phyloP scores from a whole-genome alignment of 768 basidiomycete genomes.

The Leccinum disarticulatum region DNA sequence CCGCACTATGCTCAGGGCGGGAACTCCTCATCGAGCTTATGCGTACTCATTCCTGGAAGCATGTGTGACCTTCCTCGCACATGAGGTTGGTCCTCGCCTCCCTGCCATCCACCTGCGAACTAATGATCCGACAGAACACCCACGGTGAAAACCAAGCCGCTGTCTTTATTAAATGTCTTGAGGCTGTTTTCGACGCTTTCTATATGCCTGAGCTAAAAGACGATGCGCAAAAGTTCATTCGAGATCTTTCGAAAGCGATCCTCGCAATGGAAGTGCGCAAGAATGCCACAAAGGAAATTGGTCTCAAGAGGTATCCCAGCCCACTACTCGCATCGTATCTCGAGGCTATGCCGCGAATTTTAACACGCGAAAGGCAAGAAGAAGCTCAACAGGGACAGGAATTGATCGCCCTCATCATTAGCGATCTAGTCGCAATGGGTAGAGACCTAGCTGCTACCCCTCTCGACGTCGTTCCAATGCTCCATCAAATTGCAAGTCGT shows the following conservation, averaged over 20 bases:
- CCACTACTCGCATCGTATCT: conserved; percentile 66
- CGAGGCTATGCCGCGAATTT: conserved; percentile 75
- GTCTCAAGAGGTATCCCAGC: conserved; percentile 54
- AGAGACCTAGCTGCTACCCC: conserved; percentile 44
- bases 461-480: conserved; percentile 60
- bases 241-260: conserved; percentile 65
- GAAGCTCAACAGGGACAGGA: conserved; percentile 61
- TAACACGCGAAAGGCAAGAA: conserved; percentile 63
- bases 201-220: conserved; percentile 67
- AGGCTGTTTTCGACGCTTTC: conserved; percentile 77
- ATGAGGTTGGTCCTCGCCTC: conserved; percentile 55
- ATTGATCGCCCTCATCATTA: conserved; percentile 61
- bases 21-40: conserved; percentile 43
- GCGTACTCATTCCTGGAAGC: conserved; percentile 72
- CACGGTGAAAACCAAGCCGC: conserved; percentile 72
- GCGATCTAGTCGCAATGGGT: conserved; percentile 62
- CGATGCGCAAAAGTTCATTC: conserved; percentile 68
- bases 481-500: conserved; percentile 81
- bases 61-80: conserved; percentile 65
- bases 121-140: conserved; percentile 52
- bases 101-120: neutral
- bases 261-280: conserved; percentile 75
- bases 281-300: conserved; percentile 51
- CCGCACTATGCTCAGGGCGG: conserved; percentile 54
- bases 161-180: conserved; percentile 65